These are phyloP conservation scores for Penicillium atrosanguineum DNA, from an alignment of 495 filamentous ascomycete species.

Conservation along the genomic window DNA sequence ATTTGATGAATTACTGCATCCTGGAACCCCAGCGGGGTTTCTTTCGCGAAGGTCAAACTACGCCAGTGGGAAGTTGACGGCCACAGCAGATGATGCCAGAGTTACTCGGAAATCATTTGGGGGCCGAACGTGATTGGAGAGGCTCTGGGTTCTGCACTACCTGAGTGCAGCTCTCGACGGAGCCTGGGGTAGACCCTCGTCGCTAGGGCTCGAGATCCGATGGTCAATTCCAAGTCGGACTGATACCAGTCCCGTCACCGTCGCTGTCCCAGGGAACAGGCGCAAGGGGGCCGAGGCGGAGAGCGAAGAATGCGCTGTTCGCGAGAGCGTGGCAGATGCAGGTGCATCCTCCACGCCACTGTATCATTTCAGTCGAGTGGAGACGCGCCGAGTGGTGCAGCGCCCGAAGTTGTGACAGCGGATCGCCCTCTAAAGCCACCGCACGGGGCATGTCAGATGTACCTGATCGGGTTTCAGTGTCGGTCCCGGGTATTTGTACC, in stretches of 20 bases:
- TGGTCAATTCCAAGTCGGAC: conserved; percentile 19
- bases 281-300: conserved; percentile 15
- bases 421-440: conserved; percentile 33
- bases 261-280: background rate
- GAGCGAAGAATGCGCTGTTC: conserved; percentile 31
- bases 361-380: conserved; percentile 27
- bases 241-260: background rate
- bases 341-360: conserved; percentile 19
- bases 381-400: conserved; percentile 27
- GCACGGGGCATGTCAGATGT: conserved; percentile 19
- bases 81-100: conserved; percentile 21
- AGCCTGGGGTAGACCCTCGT: conserved; percentile 1
- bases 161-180: conserved; percentile 13
- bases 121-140: conserved; percentile 21
- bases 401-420: conserved; percentile 39
- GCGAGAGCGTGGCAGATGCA: conserved; percentile 41
- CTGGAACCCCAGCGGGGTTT: background rate
- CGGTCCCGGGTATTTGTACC: background rate
- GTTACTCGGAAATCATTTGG: conserved; percentile 21
- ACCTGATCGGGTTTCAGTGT: conserved; percentile 22
- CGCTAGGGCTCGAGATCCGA: background rate
- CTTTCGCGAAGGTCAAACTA: background rate
- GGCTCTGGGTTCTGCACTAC: conserved; percentile 16
- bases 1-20: background rate
- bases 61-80: conserved; percentile 3